These are phyloP conservation scores for Geotrichum cucujoidarum DNA, from an alignment of 1,139 yeast species.

Conservation along the genomic window DNA sequence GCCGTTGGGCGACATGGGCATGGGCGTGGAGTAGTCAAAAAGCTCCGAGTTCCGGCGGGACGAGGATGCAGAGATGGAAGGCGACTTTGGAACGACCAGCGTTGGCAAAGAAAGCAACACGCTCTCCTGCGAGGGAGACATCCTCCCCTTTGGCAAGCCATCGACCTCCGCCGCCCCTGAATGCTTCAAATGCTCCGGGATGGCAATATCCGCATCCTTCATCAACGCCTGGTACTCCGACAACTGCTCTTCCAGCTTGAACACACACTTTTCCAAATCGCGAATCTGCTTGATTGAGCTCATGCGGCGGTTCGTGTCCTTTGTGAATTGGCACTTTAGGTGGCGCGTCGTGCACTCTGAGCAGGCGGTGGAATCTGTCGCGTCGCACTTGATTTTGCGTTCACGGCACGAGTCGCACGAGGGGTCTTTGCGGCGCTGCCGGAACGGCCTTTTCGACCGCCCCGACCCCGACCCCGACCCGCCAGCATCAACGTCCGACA, in stretches of 20 bases:
- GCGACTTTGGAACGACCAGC: conserved; percentile 7
- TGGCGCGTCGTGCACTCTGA: conserved; percentile 32
- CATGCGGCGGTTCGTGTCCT: conserved; percentile 29
- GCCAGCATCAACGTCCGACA: not conserved
- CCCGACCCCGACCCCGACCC: not conserved
- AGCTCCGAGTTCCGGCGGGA: conserved; percentile 11
- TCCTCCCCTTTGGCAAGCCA: not conserved
- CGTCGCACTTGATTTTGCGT: conserved; percentile 36
- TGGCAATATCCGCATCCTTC: conserved; percentile 22
- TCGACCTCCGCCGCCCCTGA: conserved; percentile 21
- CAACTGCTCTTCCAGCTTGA: conserved; percentile 19
- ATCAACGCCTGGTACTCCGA: conserved; percentile 21
- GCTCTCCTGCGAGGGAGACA: conserved; percentile 3
- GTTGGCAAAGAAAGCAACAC: not conserved
- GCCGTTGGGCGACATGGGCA: conserved; percentile 11
- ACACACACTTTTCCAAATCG: conserved; percentile 24
- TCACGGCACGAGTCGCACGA: conserved; percentile 36
- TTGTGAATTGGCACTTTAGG: conserved; percentile 33
- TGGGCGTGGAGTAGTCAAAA: conserved; percentile 1
- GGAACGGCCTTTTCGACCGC: conserved; percentile 27
- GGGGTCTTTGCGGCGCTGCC: conserved; percentile 34
- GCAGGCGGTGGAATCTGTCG: conserved; percentile 32
- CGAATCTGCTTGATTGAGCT: conserved; percentile 27
- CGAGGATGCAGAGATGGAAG: conserved; percentile 4
- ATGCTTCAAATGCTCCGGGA: conserved; percentile 24